Evolutionary conservation across 495 filamentous ascomycete genomes (phyloP), one percentile per base, ranked within the genome.

Genomic region (Hypoxylon fuscum): DNA sequence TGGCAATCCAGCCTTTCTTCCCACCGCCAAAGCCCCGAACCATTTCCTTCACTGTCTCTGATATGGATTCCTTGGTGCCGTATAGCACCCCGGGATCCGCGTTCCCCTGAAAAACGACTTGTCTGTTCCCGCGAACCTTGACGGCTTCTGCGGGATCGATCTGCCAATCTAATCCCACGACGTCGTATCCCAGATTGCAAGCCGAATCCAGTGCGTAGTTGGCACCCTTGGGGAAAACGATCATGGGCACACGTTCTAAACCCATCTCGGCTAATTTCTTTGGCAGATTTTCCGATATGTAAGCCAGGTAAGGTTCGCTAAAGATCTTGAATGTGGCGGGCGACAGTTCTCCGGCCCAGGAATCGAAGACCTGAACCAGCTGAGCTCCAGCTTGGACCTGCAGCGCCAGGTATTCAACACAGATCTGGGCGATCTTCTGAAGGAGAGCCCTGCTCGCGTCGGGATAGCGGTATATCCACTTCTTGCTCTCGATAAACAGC

Each of bases 171-270:
- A 98, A 79, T 20, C 96, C 90, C 46, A 98, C 88, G 25, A 96
- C 90, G 62, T 98, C 87, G 76, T 98, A 98, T 10, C 92, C 93
- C 17, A 92, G 86, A 65, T 91, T 79, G 74, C 93, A 97, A 11
- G 93, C 83, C 10, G 90, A 87, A 61, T 97, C 92, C 25, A 98
- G 79, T 3, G 92, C 93, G 74, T 94, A 96, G 91, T 95, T 96
- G n/a, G 95, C 93, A 3, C 95, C 95, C 78, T 98, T 98, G n/a
- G 95, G 92, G 74, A 98, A 98, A 12, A 97, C 92, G n/a, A 91
- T 95, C 95, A 98, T 97, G 1, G 95, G 95, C 1, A 98, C 96
- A 3, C 77, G 79, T 52, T 93, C 89, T 41, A 93, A 69, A 0
- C 85, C 86, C 68, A 96, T 78, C 74, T 91, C 88, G 57, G 77